Percentiles rank a stretch among this genome's conserved stretches.
Conservation (phyloP, 306 rosid genomes). For the Vigna trinervia region DNA sequence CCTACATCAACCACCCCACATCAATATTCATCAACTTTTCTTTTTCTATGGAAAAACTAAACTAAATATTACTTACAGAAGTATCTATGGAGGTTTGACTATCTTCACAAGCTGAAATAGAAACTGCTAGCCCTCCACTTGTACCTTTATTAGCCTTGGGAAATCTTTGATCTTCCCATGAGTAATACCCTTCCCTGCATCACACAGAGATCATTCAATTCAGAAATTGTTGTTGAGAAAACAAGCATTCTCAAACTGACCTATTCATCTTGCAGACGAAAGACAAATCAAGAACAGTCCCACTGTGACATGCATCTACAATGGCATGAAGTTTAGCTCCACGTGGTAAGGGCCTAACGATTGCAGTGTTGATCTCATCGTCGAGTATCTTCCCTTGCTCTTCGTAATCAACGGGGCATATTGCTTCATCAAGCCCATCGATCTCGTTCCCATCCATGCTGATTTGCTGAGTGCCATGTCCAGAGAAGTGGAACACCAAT, state of each 20-base stretch:
- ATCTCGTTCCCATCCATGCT: constrained; percentile 40
- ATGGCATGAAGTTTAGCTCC: constrained; percentile 64
- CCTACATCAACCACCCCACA: constrained; percentile 44
- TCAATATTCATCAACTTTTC: neutral
- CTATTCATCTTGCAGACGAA: constrained; percentile 59
- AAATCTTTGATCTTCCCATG: constrained; percentile 39
- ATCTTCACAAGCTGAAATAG: constrained; percentile 49
- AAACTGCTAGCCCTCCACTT: constrained; percentile 41
- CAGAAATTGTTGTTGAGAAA: no score
- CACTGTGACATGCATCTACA: constrained; percentile 59
- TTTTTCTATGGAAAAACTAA: no score
- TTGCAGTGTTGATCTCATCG: constrained; percentile 55
- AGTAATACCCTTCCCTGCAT: constrained; percentile 43
- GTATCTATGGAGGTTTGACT: constrained; percentile 37
- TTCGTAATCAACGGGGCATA: constrained; percentile 58
- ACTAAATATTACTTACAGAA: constrained; percentile 32
- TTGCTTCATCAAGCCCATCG: constrained; percentile 55
- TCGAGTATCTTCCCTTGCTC: constrained; percentile 52
- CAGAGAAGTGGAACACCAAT: constrained; percentile 61
- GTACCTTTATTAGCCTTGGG: constrained; percentile 28
- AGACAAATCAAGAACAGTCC: constrained; percentile 58
- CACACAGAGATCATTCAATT: neutral
- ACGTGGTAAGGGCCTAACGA: constrained; percentile 56
- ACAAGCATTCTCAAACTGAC: constrained; percentile 14
- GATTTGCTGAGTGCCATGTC: constrained; percentile 50